phyloP scores from a whole-genome alignment of 129 eudicot species.

The Chrysanthemum seticuspe region DNA sequence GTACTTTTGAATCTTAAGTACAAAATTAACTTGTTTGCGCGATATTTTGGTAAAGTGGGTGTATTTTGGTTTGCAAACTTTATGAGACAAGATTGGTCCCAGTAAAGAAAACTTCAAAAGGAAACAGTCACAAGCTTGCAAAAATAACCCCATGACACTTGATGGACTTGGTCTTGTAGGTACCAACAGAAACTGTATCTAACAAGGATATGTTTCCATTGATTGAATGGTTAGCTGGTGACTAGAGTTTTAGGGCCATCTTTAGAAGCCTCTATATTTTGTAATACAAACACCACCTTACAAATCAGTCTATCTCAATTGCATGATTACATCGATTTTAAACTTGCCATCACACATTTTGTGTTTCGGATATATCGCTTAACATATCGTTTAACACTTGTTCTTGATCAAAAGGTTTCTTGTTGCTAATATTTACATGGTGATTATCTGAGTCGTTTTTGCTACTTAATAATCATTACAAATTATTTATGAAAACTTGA shows the following conservation, averaged over 20 bases:
- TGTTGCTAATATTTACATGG: neutral
- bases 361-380: neutral
- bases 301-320: neutral
- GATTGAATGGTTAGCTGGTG: neutral
- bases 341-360: neutral
- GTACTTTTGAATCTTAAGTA: slow-evolving; percentile 13
- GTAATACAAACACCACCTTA: slow-evolving; percentile 20
- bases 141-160: slow-evolving; percentile 16
- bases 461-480: neutral
- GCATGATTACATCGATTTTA: neutral
- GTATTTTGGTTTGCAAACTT: slow-evolving; percentile 28
- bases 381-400: neutral
- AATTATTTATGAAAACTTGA: slow-evolving; percentile 4
- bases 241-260: slow-evolving; percentile 9
- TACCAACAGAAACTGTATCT: slow-evolving; percentile 29
- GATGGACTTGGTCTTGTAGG: slow-evolving; percentile 34
- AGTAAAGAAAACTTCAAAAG: slow-evolving; percentile 28
- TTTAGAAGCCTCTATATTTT: neutral
- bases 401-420: neutral
- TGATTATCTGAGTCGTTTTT: neutral
- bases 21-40: slow-evolving; percentile 26
- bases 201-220: slow-evolving; percentile 27
- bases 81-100: slow-evolving; percentile 39
- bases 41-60: slow-evolving; percentile 17
- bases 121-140: slow-evolving; percentile 34